phyloP scores from a whole-genome alignment of 2,329 filamentous ascomycete species.

The Calonectria hawksworthii region DNA sequence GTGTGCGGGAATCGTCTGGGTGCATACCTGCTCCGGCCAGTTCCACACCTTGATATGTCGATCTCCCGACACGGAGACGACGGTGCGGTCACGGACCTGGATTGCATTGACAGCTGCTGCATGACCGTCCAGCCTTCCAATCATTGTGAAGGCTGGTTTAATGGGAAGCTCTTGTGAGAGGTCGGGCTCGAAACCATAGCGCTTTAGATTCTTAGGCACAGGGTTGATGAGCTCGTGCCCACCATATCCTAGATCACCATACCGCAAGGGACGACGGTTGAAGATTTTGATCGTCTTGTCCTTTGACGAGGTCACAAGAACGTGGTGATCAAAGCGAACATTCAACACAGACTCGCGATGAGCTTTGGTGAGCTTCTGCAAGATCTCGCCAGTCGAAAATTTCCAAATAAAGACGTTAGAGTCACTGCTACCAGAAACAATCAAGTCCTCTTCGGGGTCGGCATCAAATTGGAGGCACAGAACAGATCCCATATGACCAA shows the following conservation, averaged over 20 bases:
- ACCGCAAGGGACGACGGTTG: constrained; percentile 79
- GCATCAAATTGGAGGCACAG: constrained; percentile 96
- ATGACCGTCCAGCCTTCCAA: constrained; percentile 87
- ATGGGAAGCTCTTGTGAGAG: constrained; percentile 62
- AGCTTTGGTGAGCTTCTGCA: constrained; percentile 82
- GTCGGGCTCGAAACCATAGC: constrained; percentile 68
- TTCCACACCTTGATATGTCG: constrained; percentile 96
- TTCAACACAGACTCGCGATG: constrained; percentile 95
- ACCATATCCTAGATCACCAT: constrained; percentile 71
- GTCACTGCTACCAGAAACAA: constrained; percentile 97
- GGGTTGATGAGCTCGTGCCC: constrained; percentile 61
- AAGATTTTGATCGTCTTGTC: constrained; percentile 98
- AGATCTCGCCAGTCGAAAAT: constrained; percentile 88
- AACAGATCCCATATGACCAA: constrained; percentile 87
- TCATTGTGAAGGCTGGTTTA: constrained; percentile 78
- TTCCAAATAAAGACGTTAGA: constrained; percentile 91
- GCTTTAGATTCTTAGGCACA: constrained; percentile 64
- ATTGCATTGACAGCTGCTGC: constrained; percentile 96
- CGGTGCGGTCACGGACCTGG: constrained; percentile 86
- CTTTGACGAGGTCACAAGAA: constrained; percentile 96
- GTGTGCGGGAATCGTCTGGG: constrained; percentile 86
- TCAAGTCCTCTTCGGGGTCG: constrained; percentile 86
- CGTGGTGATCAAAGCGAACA: constrained; percentile 90
- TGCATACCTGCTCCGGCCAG: constrained; percentile 82
- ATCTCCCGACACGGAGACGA: constrained; percentile 96